Conservation (phyloP, 2,329 filamentous ascomycete genomes). For the Pseudocercospora vitis region DNA sequence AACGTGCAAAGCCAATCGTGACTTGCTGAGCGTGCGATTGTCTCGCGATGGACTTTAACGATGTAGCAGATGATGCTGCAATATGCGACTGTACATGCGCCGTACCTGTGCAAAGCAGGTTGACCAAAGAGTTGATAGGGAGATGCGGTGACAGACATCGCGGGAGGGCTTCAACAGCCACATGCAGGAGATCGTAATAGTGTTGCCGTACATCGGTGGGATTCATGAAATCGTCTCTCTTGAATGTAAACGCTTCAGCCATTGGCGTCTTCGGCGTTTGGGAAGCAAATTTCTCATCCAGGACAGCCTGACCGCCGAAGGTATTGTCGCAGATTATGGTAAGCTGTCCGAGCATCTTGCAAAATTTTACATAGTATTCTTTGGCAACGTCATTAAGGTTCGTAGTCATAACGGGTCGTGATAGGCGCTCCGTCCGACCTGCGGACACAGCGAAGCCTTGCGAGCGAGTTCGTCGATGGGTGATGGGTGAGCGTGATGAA, state of each 20-base stretch:
- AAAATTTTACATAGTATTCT: conserved; percentile 87
- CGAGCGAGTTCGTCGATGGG: conserved; percentile 38
- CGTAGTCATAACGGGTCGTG: conserved; percentile 60
- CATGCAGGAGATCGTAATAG: conserved; percentile 93
- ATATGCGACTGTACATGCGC: conserved; percentile 93
- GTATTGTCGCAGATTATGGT: conserved; percentile 95
- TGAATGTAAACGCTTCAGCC: conserved; percentile 88
- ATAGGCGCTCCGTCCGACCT: conserved; percentile 64
- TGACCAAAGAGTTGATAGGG: conserved; percentile 89
- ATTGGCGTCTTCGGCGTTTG: conserved; percentile 92
- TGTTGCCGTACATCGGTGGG: conserved; percentile 82
- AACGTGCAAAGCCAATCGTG: conserved; percentile 91
- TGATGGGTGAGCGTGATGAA: conserved; percentile 38
- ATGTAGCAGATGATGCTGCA: conserved; percentile 86
- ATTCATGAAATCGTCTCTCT: conserved; percentile 74
- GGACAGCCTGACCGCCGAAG: conserved; percentile 90
- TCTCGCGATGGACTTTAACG: conserved; percentile 89
- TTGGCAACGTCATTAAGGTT: conserved; percentile 72
- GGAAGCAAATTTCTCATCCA: conserved; percentile 92
- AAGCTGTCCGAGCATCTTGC: conserved; percentile 91
- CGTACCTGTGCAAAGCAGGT: conserved; percentile 91
- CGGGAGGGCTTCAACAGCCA: conserved; percentile 91
- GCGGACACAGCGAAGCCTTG: conserved; percentile 41
- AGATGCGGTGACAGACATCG: conserved; percentile 90
- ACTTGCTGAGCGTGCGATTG: conserved; percentile 94